Base-by-base conservation (phyloP, 1,284 basidiomycete species). In the Amylostereum areolatum region DNA sequence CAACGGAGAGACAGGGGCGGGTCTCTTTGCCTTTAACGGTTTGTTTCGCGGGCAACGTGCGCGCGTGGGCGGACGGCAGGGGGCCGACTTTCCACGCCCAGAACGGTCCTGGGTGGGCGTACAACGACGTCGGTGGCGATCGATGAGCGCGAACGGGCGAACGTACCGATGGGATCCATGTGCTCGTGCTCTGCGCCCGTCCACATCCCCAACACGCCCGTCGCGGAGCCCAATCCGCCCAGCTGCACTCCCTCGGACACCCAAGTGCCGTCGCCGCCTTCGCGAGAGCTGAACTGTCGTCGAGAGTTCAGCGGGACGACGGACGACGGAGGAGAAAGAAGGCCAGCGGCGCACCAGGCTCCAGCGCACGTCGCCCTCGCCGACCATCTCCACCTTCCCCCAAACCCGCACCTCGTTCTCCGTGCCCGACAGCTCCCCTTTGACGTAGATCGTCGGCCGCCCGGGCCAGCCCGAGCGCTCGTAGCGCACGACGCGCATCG, bases 121-220 rank as follows among this genome's bases (percentile, higher is more conserved):
- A 9, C n/a, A n/a, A n/a, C n/a, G 28, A 41, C 8, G 33, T 35
- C 33, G 33, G 33, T 8, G 33, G 33, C 8, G n/a, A 43, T 5
- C 11, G 39, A 28, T 7, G 34, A 45, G 31, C 2, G 10, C 5
- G 40, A 31, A 12, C 28, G 12, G 27, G 29, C 8, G 24, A 7
- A 56, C 71, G 58, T 48, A 80, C 79, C 77, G 4, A 76, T 57
- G 2, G 71, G 70, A 57, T 78, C 77, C 2, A 63, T 65, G 3
- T 63, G 58, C 40, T 71, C 68, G 53, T 83, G 80, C 9, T 62
- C 59, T 2, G 75, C 76, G 5, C 78, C 78, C 0, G 80, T 81
- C 81, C 80, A 83, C 62, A 78, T 63, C n/a, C 78, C 80, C 0
- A 82, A 60, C 2, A 80, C 57, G 10, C 80, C 80, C 32, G 72